Conservation (phyloP, 495 filamentous ascomycete species). For the Astrocystis sublimbata region DNA sequence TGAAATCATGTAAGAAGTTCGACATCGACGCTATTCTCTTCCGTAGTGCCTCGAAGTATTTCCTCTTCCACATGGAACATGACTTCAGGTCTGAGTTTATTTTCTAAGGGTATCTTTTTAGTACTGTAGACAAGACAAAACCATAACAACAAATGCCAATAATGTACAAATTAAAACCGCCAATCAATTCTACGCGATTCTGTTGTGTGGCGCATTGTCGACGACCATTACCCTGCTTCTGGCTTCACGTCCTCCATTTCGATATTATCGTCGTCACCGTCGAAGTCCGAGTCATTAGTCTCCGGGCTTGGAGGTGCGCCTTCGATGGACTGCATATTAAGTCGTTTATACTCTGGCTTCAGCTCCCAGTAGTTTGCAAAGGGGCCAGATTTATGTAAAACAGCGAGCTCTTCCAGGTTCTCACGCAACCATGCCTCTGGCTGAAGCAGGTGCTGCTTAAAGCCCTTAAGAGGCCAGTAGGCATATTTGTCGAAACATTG, state of each 20-base stretch:
- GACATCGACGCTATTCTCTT: neutral
- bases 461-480: slow-evolving; percentile 85
- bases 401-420: slow-evolving; percentile 77
- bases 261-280: slow-evolving; percentile 64
- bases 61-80: neutral
- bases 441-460: slow-evolving; percentile 72
- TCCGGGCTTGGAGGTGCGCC: slow-evolving; percentile 55
- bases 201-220: neutral
- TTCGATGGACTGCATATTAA: slow-evolving; percentile 47
- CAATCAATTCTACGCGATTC: neutral
- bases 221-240: neutral
- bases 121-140: too few relatives aligned
- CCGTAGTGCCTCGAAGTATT: neutral
- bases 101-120: slow-evolving; percentile 5
- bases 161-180: neutral
- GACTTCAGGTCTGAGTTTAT: neutral
- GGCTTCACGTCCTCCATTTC: slow-evolving; percentile 66
- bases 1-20: too few relatives aligned
- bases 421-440: slow-evolving; percentile 91
- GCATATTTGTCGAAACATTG: slow-evolving; percentile 75
- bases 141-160: neutral
- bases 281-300: slow-evolving; percentile 56
- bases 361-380: slow-evolving; percentile 85
- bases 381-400: slow-evolving; percentile 72
- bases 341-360: slow-evolving; percentile 67